A percentile compares a stretch with the other conserved stretches of the same genome.
Evolutionary conservation across 345 rosid species (phyloP).

Genomic region (Boechera retrofracta): DNA sequence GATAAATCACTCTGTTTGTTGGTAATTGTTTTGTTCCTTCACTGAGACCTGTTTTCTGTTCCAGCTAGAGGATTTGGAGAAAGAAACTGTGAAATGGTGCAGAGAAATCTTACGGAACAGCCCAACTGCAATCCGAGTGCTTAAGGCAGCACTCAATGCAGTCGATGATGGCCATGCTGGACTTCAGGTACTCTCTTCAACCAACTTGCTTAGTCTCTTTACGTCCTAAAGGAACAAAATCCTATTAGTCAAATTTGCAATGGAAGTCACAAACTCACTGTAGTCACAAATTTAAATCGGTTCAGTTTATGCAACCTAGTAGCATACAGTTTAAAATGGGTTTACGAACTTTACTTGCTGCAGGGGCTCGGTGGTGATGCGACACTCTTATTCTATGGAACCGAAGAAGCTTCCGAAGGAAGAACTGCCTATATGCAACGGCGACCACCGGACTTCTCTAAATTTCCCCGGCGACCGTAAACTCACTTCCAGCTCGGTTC

Average conservation of each 20-base stretch:
- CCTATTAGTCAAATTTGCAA: background rate
- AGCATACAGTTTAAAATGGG: background rate
- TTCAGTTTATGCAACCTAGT: background rate
- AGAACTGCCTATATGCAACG: conserved; percentile 74
- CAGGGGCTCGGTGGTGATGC: conserved; percentile 90
- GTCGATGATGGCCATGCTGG: conserved; percentile 95
- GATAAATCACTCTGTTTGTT: background rate
- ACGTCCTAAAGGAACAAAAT: background rate
- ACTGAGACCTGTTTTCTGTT: conserved; percentile 23
- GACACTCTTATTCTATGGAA: conserved; percentile 84
- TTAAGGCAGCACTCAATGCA: conserved; percentile 91
- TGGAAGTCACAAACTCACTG: background rate
- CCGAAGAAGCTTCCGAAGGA: conserved; percentile 87
- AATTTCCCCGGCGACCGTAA: conserved; percentile 74
- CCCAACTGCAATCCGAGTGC: conserved; percentile 90
- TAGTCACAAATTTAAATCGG: background rate
- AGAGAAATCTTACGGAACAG: conserved; percentile 88
- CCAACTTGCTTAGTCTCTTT: background rate
- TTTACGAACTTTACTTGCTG: conserved; percentile 8
- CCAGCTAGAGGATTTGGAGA: conserved; percentile 79
- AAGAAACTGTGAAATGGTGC: conserved; percentile 90
- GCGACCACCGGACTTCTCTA: conserved; percentile 80
- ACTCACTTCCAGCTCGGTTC: conserved; percentile 13
- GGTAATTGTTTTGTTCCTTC: background rate
- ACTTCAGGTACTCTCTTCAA: conserved; percentile 62